phyloP scores from a whole-genome alignment of 176 grass and related monocot species.

The Oryza punctata region DNA sequence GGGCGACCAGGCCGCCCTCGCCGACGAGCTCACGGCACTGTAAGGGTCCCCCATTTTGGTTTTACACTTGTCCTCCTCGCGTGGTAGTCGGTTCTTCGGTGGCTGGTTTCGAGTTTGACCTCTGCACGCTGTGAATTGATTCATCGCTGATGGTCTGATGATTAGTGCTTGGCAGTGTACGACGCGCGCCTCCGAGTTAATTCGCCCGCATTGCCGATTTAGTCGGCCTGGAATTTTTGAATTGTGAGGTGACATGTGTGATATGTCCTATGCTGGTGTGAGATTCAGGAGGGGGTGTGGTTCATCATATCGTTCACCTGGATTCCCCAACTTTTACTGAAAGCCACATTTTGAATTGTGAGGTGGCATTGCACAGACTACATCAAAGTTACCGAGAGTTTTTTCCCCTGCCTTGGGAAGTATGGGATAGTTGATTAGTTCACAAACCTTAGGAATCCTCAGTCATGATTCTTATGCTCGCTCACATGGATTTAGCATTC shows the following conservation, averaged over 20 bases:
- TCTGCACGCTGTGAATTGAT: neutral
- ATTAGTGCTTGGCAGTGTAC: neutral
- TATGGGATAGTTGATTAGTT: neutral
- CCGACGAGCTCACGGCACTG: slow-evolving; percentile 89
- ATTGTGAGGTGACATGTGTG: neutral
- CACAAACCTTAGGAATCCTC: neutral
- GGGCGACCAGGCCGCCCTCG: slow-evolving; percentile 62
- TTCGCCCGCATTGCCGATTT: neutral
- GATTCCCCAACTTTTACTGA: neutral
- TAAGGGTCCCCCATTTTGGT: slow-evolving; percentile 29
- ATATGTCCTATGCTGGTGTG: neutral
- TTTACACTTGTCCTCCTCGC: neutral
- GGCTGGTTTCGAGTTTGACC: neutral
- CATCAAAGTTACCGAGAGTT: neutral
- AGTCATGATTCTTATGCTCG: neutral
- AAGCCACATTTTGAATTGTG: neutral
- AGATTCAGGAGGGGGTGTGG: neutral
- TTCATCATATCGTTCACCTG: neutral
- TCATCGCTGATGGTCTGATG: neutral
- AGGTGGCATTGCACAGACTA: neutral
- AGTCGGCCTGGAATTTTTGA: neutral
- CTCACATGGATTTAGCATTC: neutral
- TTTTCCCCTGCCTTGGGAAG: neutral
- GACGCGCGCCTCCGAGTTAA: neutral
- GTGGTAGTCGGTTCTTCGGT: neutral